phyloP scores from a whole-genome alignment of 148 eudicot genomes.

The Beta vulgaris region DNA sequence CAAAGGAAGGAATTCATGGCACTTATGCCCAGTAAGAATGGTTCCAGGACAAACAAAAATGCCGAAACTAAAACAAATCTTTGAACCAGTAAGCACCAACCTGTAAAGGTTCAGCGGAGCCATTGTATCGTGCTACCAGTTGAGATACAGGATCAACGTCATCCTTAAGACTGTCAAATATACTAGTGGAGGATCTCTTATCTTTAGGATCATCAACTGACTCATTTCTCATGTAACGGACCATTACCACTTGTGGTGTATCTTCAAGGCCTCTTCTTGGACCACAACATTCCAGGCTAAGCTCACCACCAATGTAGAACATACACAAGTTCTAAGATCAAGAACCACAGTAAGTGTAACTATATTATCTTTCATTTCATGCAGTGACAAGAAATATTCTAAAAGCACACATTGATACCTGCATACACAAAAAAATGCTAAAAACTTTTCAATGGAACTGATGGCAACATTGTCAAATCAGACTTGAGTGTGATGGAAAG shows the following conservation, averaged over 20 bases:
- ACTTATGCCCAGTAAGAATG: not conserved
- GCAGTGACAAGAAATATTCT: conserved; percentile 12
- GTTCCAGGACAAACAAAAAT: not conserved
- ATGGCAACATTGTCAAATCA: conserved; percentile 3
- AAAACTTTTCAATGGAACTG: not conserved
- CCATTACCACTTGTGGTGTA: conserved; percentile 60
- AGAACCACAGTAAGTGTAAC: conserved; percentile 8
- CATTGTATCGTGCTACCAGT: conserved; percentile 78
- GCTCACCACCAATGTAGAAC: conserved; percentile 69
- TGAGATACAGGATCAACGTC: conserved; percentile 87
- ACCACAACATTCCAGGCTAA: conserved; percentile 82
- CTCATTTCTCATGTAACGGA: conserved; percentile 79
- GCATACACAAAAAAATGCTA: not conserved
- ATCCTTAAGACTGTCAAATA: conserved; percentile 46
- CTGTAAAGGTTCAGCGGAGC: conserved; percentile 64
- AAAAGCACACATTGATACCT: not conserved
- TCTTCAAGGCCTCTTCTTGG: conserved; percentile 68
- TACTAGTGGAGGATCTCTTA: conserved; percentile 43
- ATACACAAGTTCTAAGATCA: conserved; percentile 63
- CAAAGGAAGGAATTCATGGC: not conserved
- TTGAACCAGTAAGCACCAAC: conserved; percentile 30
- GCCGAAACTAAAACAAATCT: not conserved
- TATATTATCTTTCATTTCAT: conserved; percentile 1
- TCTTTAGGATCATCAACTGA: conserved; percentile 39
- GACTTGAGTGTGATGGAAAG: not conserved